These are phyloP conservation scores for Buddleja alternifolia DNA, from an alignment of 257 asterid species.

Conservation along the genomic window DNA sequence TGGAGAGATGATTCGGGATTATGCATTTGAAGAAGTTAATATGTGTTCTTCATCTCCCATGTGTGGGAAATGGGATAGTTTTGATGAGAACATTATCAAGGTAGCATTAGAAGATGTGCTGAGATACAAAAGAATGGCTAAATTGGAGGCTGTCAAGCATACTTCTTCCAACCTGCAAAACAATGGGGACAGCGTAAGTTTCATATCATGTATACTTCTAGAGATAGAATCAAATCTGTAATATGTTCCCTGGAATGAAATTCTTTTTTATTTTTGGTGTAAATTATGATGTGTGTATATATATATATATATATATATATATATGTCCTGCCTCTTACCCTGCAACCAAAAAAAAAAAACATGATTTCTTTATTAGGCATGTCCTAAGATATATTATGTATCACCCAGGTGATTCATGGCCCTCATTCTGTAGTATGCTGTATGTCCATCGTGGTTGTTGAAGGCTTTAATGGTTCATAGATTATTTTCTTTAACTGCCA, in stretches of 20 bases:
- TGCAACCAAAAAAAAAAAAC: neutral
- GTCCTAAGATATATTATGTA: neutral
- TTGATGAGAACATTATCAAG: constrained; percentile 65
- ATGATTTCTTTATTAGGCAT: no score
- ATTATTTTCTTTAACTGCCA: constrained; percentile 22
- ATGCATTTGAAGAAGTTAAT: constrained; percentile 34
- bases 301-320: neutral
- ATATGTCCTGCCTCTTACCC: constrained; percentile 9
- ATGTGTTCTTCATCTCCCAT: constrained; percentile 27
- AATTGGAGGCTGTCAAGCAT: constrained; percentile 46
- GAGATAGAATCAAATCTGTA: constrained; percentile 3
- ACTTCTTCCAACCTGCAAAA: constrained; percentile 38
- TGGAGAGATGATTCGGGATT: constrained; percentile 38
- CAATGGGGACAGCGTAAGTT: constrained; percentile 53
- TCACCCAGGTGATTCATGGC: constrained; percentile 14
- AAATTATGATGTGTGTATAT: no score
- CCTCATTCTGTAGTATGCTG: constrained; percentile 16
- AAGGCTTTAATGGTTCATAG: constrained; percentile 28
- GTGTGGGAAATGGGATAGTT: constrained; percentile 69
- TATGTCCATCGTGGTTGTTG: constrained; percentile 26
- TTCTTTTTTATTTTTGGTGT: no score
- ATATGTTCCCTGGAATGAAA: constrained; percentile 14
- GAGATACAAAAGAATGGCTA: constrained; percentile 55
- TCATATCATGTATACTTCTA: constrained; percentile 17
- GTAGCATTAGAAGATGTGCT: constrained; percentile 68